Conservation (phyloP, 192 early-diverging fungal genomes). For the Coemansia sp. region DNA sequence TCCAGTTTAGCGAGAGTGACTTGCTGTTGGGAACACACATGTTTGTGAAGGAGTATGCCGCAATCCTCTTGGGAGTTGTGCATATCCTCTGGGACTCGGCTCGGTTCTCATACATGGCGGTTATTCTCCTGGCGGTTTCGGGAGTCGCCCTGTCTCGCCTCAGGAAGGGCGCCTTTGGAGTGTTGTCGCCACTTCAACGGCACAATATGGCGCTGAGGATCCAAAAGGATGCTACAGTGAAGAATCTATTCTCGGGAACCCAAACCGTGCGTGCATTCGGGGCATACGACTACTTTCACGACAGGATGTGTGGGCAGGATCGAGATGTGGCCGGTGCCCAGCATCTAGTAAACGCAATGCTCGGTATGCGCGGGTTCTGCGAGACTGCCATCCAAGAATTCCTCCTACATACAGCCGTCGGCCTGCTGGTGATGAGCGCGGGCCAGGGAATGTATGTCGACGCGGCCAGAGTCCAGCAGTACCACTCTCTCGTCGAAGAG, state of each 20-base stretch:
- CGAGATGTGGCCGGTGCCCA: not conserved
- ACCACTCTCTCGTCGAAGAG: slow-evolving; percentile 7
- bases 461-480: slow-evolving; percentile 8
- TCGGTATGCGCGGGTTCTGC: not conserved
- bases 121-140: not conserved
- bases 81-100: slow-evolving; percentile 10
- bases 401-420: slow-evolving; percentile 4
- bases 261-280: slow-evolving; percentile 17
- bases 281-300: slow-evolving; percentile 2
- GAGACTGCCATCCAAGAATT: slow-evolving; percentile 4
- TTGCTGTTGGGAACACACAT: slow-evolving; percentile 7
- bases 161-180: not conserved
- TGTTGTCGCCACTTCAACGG: slow-evolving; percentile 4
- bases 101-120: slow-evolving; percentile 5
- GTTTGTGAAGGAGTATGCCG: slow-evolving; percentile 2
- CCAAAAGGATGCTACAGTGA: not conserved
- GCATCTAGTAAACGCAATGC: slow-evolving; percentile 10
- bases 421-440: slow-evolving; percentile 1
- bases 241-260: slow-evolving; percentile 21
- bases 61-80: not conserved
- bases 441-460: not conserved
- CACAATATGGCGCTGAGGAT: not conserved
- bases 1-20: slow-evolving; percentile 9
- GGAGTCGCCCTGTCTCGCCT: not conserved
- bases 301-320: not conserved